phyloP scores from a whole-genome alignment of 768 basidiomycete genomes.

The Serendipita sp. region DNA sequence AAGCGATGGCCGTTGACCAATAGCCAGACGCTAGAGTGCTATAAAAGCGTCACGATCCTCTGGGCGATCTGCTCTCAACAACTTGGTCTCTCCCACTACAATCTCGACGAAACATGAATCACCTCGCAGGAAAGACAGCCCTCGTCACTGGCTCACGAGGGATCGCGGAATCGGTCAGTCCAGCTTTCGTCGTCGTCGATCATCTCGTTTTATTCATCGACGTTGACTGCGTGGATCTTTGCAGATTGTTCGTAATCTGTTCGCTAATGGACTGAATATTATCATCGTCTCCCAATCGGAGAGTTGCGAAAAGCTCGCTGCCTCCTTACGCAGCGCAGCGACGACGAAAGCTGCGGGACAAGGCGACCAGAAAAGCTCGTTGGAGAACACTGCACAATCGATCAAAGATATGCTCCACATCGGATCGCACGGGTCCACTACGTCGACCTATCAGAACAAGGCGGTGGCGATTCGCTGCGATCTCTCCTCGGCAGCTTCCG shows the following conservation, averaged over 20 bases:
- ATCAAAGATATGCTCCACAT: not conserved
- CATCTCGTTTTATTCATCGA: not conserved
- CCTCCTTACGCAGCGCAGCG: not conserved
- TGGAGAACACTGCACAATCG: not conserved
- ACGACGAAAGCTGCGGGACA: not conserved
- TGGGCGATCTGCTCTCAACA: too few species aligned
- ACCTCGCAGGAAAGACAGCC: not conserved
- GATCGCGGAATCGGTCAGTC: not conserved
- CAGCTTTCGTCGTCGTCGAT: not conserved
- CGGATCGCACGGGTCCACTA: not conserved
- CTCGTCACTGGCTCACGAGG: slow-evolving; percentile 3
- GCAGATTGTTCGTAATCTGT: not conserved
- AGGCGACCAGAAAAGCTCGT: not conserved
- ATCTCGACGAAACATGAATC: not conserved
- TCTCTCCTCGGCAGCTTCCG: not conserved
- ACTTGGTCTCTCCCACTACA: too few species aligned
- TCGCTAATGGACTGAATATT: not conserved
- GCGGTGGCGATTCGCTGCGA: not conserved
- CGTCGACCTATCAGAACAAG: not conserved
- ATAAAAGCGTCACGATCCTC: too few species aligned
- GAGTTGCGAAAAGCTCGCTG: slow-evolving; percentile 1
- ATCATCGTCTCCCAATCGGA: slow-evolving; percentile 2
- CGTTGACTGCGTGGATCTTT: not conserved
- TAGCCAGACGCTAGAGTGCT: too few species aligned
- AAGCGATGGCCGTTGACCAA: too few species aligned